Evolutionary conservation across 306 rosid species (phyloP).

Genomic region (Styphnolobium japonicum): DNA sequence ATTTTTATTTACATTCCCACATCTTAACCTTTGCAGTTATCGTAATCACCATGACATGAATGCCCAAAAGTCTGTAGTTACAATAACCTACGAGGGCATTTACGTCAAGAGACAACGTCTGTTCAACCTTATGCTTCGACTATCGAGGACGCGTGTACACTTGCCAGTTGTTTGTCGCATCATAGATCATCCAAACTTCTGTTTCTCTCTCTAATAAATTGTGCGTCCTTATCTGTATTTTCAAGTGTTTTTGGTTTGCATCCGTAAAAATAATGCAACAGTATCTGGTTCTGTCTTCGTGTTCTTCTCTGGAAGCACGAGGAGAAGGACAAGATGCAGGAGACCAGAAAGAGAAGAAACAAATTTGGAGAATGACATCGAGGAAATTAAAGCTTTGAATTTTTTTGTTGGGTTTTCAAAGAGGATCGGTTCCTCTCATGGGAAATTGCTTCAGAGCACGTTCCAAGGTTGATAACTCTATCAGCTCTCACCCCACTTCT

Average conservation of each 20-base stretch:
- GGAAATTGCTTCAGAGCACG: constrained; percentile 22
- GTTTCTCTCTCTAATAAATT: background rate
- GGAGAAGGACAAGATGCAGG: constrained; percentile 1
- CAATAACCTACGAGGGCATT: background rate
- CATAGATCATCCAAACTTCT: background rate
- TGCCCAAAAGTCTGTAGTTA: background rate
- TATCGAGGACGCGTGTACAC: background rate
- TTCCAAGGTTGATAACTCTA: background rate
- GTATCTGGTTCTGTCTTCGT: background rate
- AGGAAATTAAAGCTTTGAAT: background rate
- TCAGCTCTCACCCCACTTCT: background rate
- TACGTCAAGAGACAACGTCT: background rate
- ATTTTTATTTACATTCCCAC: background rate
- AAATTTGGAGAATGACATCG: background rate
- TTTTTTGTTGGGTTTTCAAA: background rate
- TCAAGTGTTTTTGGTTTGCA: background rate
- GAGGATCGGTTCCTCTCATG: background rate
- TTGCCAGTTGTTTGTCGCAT: background rate
- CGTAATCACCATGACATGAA: background rate
- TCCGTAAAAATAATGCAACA: background rate
- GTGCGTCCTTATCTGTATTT: background rate
- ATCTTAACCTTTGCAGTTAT: background rate
- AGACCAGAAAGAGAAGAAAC: background rate
- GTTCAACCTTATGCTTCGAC: background rate
- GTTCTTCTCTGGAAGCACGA: background rate